These are phyloP conservation scores for Collybiopsis confluens DNA, from an alignment of 768 basidiomycete species.

Conservation along the genomic window DNA sequence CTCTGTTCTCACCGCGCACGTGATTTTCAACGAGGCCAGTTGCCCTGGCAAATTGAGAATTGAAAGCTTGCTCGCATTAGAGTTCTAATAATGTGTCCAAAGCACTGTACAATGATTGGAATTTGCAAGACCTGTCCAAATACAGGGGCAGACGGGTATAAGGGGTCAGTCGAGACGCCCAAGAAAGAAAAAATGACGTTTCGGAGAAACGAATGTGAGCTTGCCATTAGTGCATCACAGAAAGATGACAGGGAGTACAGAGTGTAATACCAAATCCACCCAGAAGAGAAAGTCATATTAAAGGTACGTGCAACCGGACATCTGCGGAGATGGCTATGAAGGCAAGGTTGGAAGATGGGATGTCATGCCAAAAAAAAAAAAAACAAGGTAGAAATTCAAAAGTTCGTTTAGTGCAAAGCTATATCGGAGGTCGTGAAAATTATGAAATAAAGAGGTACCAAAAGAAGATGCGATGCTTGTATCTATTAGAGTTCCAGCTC, in stretches of 20 bases:
- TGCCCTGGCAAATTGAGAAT: no score
- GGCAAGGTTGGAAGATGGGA: conserved; percentile 1
- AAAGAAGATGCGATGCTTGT: background rate
- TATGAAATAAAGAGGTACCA: background rate
- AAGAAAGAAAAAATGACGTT: background rate
- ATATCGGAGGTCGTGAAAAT: background rate
- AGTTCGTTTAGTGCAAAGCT: background rate
- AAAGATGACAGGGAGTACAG: background rate
- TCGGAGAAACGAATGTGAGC: conserved; percentile 4
- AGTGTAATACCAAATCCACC: background rate
- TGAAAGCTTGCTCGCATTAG: no score
- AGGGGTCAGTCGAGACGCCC: background rate
- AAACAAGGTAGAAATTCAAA: background rate
- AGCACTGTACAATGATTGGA: no score
- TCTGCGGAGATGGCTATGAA: background rate
- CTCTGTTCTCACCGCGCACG: no score
- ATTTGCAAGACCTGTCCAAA: no score
- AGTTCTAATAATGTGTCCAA: no score
- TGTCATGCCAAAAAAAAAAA: background rate
- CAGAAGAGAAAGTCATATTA: background rate
- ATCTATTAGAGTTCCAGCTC: background rate
- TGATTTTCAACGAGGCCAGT: no score
- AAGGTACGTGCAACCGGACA: background rate
- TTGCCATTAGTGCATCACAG: conserved; percentile 2
- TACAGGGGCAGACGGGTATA: no score